phyloP scores from a whole-genome alignment of 495 filamentous ascomycete genomes.

The Penicillium angulare region DNA sequence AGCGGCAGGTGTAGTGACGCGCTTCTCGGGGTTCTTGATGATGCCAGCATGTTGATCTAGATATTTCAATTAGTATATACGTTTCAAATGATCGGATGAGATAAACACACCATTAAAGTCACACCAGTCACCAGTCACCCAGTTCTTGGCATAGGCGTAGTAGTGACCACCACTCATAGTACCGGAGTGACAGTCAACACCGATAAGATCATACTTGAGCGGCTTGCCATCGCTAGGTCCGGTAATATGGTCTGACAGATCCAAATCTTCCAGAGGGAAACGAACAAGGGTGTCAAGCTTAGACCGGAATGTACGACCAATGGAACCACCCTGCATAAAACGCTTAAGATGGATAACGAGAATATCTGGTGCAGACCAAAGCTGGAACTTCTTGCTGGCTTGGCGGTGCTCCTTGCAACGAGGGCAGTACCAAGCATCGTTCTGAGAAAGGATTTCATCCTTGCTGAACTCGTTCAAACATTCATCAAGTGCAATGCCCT shows the following conservation, averaged over 20 bases:
- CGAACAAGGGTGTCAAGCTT: conserved; percentile 91
- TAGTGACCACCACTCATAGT: conserved; percentile 93
- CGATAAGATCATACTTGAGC: conserved; percentile 87
- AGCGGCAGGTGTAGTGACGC: conserved; percentile 65
- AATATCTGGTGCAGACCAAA: conserved; percentile 95
- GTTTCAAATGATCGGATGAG: background rate
- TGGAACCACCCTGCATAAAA: conserved; percentile 58
- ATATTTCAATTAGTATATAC: conserved; percentile 13
- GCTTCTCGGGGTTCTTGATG: conserved; percentile 45
- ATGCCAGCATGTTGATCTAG: conserved; percentile 68
- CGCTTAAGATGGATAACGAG: conserved; percentile 93
- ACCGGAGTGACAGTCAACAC: conserved; percentile 92
- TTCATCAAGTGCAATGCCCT: conserved; percentile 81
- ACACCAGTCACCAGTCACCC: conserved; percentile 80
- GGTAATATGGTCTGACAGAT: conserved; percentile 76
- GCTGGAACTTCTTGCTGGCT: conserved; percentile 92
- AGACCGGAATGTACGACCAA: conserved; percentile 53
- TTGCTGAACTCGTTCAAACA: conserved; percentile 92
- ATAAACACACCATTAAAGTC: conserved; percentile 80
- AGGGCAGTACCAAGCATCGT: conserved; percentile 95
- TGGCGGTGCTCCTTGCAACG: conserved; percentile 89
- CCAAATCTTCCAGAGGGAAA: conserved; percentile 84
- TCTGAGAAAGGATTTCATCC: conserved; percentile 86
- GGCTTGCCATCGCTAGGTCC: conserved; percentile 73
- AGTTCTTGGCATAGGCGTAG: conserved; percentile 90